Base-by-base conservation (phyloP, 805 yeast species). In the Nakazawaea siamensis region DNA sequence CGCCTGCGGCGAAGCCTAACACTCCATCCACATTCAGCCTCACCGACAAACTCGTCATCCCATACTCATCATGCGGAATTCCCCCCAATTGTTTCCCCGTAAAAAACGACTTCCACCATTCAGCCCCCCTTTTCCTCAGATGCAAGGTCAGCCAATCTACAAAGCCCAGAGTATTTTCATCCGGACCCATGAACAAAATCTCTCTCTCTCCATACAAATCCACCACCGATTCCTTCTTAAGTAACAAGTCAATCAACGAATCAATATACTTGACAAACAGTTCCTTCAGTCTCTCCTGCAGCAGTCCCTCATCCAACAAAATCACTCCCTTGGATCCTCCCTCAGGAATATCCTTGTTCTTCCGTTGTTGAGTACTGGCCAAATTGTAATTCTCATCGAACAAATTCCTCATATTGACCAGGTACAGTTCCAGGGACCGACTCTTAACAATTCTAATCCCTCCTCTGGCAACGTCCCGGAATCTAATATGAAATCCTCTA, bases 321-420 rank as follows among this genome's bases (percentile, higher is more conserved):
- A 92, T 83, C 31, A 92, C 98, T 64, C 98, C 98, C 58, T 90
- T 90, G 27, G 97, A 85, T 24, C 98, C 98, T 55, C 98, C 97
- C 68, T 90, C 98, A 32, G 98, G 97, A 40, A 90, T 92, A 65
- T 90, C 98, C 66, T 90, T 90, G 65, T 90, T 92, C 63, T 90
- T 90, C 46, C 90, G 73, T 65, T 92, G 98, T 62, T 90, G 98
- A 29, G 98, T 90, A 37, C 80, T 75, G 27, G 98, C 97, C 58
- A 90, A 72, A 56, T 88, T 88, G 62, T 92, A 90, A 63, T 92
- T 90, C 61, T 90, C 98, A 58, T 92, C 97, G 57, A 90, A 87
- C 62, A 90, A 71, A 49, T 84, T 83, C 47, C 95, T 77, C 45
- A 80, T 80, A 53, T 92, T 90, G 51, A 76, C 74, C 33, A 79